Conservation (phyloP, 2,329 filamentous ascomycete genomes). For the Colletotrichum godetiae region DNA sequence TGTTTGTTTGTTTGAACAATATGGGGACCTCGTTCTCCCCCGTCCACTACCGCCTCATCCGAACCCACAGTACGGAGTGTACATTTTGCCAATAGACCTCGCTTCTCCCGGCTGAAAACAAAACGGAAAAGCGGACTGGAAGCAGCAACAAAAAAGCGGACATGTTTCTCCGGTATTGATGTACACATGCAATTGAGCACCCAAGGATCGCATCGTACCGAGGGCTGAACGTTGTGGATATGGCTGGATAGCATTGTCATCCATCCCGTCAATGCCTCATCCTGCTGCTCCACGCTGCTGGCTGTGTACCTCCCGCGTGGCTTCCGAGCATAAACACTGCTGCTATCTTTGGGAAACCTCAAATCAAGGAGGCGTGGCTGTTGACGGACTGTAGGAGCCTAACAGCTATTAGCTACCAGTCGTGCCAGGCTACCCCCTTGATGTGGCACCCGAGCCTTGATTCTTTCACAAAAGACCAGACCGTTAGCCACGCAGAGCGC, state of each 20-base stretch:
- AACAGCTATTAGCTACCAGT: not conserved
- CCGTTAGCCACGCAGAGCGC: constrained; percentile 15
- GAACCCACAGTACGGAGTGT: not conserved
- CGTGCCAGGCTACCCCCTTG: not conserved
- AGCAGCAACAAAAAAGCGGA: not conserved
- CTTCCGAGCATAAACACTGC: not conserved
- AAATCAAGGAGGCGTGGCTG: not conserved
- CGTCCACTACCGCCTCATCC: not conserved
- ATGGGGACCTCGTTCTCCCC: not conserved
- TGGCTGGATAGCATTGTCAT: not conserved
- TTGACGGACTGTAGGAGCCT: not conserved
- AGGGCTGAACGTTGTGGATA: not conserved
- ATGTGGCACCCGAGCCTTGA: not conserved
- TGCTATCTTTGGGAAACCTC: constrained; percentile 8
- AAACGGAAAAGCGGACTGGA: not conserved
- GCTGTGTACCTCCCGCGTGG: constrained; percentile 4
- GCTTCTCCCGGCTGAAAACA: not conserved
- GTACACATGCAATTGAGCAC: not conserved
- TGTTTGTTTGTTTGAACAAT: not conserved
- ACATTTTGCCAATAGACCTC: not conserved
- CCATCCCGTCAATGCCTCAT: not conserved
- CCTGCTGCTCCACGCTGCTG: not conserved
- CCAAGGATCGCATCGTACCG: not conserved
- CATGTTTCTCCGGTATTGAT: not conserved
- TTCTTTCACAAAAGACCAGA: not conserved